A percentile compares a stretch with the other conserved stretches of the same genome.
Conservation (phyloP, 257 asterid species). For the Fraxinus excelsior region DNA sequence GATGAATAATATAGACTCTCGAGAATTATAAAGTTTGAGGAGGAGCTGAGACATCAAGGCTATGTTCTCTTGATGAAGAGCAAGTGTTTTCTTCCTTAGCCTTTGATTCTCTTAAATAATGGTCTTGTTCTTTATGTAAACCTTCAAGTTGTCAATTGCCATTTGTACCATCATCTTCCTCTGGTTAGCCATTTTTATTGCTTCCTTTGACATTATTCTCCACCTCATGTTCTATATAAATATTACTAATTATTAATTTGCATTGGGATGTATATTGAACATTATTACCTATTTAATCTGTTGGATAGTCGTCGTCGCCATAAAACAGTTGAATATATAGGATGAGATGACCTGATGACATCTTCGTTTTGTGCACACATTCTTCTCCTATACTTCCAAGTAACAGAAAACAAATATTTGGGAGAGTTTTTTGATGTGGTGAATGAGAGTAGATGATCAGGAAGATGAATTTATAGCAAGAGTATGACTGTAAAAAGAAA, state of each 20-base stretch:
- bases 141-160: constrained; percentile 41
- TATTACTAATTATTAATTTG: background rate
- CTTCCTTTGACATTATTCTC: constrained; percentile 21
- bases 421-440: background rate
- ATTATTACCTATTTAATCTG: background rate
- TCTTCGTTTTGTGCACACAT: background rate
- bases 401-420: background rate
- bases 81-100: constrained; percentile 30
- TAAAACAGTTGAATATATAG: background rate
- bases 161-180: constrained; percentile 29
- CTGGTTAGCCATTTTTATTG: constrained; percentile 12
- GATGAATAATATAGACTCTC: background rate
- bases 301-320: background rate
- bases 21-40: background rate
- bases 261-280: background rate
- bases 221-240: constrained; percentile 12
- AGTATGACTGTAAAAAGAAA: background rate
- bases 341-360: background rate
- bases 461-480: background rate
- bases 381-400: background rate
- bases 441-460: background rate
- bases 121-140: constrained; percentile 36
- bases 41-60: constrained; percentile 30
- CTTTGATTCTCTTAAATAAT: constrained; percentile 42
- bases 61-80: constrained; percentile 42